Conservation (phyloP, 202 grass and related monocot genomes). For the Alloteropsis angusta region DNA sequence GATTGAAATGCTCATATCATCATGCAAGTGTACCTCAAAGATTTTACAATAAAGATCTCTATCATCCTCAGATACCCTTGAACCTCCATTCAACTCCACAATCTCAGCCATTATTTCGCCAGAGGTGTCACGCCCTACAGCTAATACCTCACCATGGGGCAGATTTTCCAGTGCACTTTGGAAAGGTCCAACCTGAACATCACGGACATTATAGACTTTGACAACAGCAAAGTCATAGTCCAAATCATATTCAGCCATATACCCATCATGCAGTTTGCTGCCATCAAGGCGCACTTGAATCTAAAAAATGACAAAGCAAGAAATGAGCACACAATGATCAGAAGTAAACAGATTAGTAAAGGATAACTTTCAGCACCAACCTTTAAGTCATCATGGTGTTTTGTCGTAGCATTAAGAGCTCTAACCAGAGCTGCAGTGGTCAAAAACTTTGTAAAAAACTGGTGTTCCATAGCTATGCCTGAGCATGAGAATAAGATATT, state of each 20-base stretch:
- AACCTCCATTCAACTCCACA: neutral
- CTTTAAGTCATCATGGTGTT: neutral
- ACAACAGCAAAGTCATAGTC: neutral
- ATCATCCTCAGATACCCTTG: neutral
- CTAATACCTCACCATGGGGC: neutral
- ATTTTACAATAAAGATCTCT: neutral
- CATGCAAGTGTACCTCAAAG: neutral
- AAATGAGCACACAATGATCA: neutral
- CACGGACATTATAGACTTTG: neutral
- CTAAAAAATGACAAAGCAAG: neutral
- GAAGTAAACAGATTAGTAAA: neutral
- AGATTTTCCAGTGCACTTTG: neutral
- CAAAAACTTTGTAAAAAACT: neutral
- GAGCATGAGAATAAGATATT: constrained; percentile 10
- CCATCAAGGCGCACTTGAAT: neutral
- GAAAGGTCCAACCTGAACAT: neutral
- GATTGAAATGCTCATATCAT: neutral
- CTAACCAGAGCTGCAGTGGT: neutral
- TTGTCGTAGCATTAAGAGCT: neutral
- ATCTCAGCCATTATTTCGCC: neutral
- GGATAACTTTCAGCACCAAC: neutral
- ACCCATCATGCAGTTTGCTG: neutral
- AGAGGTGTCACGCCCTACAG: neutral
- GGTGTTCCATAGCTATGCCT: neutral
- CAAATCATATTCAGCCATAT: neutral